Evolutionary conservation across 176 grass and related monocot genomes (phyloP), one percentile per base, ranked within the genome.

Genomic region (Oryza punctata): DNA sequence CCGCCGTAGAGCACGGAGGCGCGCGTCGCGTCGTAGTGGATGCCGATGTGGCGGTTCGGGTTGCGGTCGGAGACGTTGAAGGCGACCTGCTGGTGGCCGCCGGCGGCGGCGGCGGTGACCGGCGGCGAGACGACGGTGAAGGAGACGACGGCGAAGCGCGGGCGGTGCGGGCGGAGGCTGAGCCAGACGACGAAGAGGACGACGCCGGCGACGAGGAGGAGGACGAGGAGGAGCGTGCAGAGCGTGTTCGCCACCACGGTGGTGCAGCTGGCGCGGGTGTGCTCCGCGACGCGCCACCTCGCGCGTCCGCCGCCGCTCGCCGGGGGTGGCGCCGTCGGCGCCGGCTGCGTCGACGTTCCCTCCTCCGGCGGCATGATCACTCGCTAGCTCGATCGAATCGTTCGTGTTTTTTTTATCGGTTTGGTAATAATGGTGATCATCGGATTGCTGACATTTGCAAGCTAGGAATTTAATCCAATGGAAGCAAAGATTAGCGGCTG

Each of bases 41-140:
- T 91, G 46, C 86, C 89, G n/a, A 91, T 81, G n/a, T 89, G 78
- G 25, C 23, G 70, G 83, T 91, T 94, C 13, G 86, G 75, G 50
- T 94, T 89, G n/a, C 79, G 57, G 47, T 84, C 92, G 7, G 86
- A 81, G 12, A 89, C 61, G 60, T 84, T 91, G 83, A 94, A 94
- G 3, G 52, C 12, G 25, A 91, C 65, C 65, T 57, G 7, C 46
- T 57, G 7, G 1, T 35, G 33, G 33, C 33, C 33, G 33, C 30
- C 30, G 30, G 30, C 1, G 30, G 12, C 65, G 2, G 6, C 18
- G 6, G 3, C 14, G 9, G 12, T 33, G 32, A 4, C 54, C 12
- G 7, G 6, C 27, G 47, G 50, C 16, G 16, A 18, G 52, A 57
- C 27, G 25, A 76, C 25, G 12, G 89, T 41, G 79, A 89, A 81